Base-by-base conservation (phyloP, 2,329 filamentous ascomycete species). In the Volutella citrinella region DNA sequence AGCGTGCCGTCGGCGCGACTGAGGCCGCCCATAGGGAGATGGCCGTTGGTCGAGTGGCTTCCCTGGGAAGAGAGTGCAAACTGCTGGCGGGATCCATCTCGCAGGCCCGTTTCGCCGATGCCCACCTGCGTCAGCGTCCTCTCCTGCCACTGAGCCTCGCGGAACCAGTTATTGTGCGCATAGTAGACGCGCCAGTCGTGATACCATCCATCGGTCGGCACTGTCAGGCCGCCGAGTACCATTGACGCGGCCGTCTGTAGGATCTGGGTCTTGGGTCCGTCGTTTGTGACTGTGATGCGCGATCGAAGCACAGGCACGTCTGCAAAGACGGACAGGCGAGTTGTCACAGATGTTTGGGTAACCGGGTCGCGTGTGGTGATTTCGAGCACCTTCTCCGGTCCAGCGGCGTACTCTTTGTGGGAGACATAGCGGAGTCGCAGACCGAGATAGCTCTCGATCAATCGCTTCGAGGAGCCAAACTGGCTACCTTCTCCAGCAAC, bases 71-170 rank as follows among this genome's bases (percentile, higher is more conserved):
- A 26, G 14, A 14, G 12, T 6, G 15, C 15, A 12, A 32, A 25
- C 10, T 11, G 8, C 16, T 21, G 21, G 6, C n/a, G 21, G 8
- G 30, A 26, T 5, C n/a, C 30, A 4, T 11, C 10, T 4, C 16
- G 20, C 12, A 48, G 11, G 9, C 31, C 24, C 7, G 12, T 27
- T 11, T 20, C 12, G 10, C 18, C 31, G n/a, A 34, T 10, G 19
- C 33, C 33, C 3, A 35, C 27, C 4, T 30, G n/a, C 11, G 27
- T 19, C 3, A 35, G 21, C 11, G 26, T 14, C 10, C 19, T 12
- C 12, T 29, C 18, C 5, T 45, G 44, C 59, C 60, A 61, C 32
- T 60, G 56, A 2, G 52, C 49, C 40, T 63, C 55, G 19, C 60
- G 41, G 32, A 63, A 60, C 57, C 58, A 61, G 4, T 44, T 49